Base-by-base conservation (phyloP, 1,284 basidiomycete genomes). In the Inonotus hispidus region DNA sequence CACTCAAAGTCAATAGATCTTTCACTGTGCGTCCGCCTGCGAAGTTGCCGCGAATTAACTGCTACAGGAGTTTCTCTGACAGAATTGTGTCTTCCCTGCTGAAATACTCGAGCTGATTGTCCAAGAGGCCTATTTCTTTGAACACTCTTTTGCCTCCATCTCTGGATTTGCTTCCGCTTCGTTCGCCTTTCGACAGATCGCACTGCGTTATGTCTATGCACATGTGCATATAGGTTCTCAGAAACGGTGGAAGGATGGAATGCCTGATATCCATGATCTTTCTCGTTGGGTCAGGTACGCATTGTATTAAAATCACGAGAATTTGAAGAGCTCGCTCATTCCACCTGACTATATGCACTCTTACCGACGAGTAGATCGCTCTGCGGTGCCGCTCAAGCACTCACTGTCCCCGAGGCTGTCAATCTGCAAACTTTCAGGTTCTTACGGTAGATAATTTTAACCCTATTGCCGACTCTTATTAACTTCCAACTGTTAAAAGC, bases 141-240 rank as follows among this genome's bases (percentile, higher is more conserved):
- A 54, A 13, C 50, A 23, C 37, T 54, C 55, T n/a, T 61, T 61
- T 37, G 32, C 54, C 8, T 10, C 59, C 41, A 58, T 64, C 32
- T 47, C 56, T 50, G 63, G 63, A 46, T 64, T 64, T n/a, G 59
- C 63, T 13, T 52, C 59, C 37, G 59, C 63, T 49, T 61, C 59
- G 8, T 59, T 41, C 49, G 59, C 59, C 27, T 61, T 61, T 19
- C 53, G 59, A 32, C 49, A 56, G 27, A 61, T 64, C 21, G 59
- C 59, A 23, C 59, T 64, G 14, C 53, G 59, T 13, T 55, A 45
- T 23, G 55, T 50, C 46, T 61, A 27, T 50, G n/a, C 55, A 25
- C 59, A 58, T 23, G 43, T 64, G 19, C 56, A 50, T 37, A 56
- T 64, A 41, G 39, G 56, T 21, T 61, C 50, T 13, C 32, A 39